Evolutionary conservation across 1,139 yeast genomes (phyloP).

Genomic region (Yamadazyma membranifaciens): DNA sequence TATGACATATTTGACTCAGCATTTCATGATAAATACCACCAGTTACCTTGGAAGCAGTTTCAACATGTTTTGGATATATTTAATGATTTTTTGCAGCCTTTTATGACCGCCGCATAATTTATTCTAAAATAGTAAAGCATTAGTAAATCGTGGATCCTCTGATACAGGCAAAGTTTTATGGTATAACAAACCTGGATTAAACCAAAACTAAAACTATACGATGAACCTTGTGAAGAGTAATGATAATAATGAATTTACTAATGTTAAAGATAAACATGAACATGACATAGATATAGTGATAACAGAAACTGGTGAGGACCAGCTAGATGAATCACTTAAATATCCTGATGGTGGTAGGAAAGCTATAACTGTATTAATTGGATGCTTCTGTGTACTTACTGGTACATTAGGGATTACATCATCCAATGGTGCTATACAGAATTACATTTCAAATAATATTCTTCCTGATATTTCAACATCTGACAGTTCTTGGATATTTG

Average conservation of each 20-base stretch:
- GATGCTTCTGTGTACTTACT: slow-evolving; percentile 25
- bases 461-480: slow-evolving; percentile 19
- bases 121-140: not conserved
- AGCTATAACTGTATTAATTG: slow-evolving; percentile 21
- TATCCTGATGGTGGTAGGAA: slow-evolving; percentile 28
- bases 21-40: no score
- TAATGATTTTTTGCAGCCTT: not conserved
- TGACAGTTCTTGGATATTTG: slow-evolving; percentile 30
- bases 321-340: not conserved
- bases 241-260: no score
- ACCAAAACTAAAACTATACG: not conserved
- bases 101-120: not conserved
- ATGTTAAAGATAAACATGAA: no score
- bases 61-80: not conserved
- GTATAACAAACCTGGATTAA: not conserved
- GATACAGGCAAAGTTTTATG: not conserved
- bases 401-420: slow-evolving; percentile 29
- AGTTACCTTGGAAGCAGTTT: no score
- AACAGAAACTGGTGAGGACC: not conserved
- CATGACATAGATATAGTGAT: not conserved
- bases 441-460: slow-evolving; percentile 21
- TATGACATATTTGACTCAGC: no score
- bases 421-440: slow-evolving; percentile 26
- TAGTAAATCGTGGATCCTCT: no score
- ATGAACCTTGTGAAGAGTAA: no score